phyloP scores from a whole-genome alignment of 2,329 filamentous ascomycete genomes.

The Immersiporthe knoxdaviesiana region DNA sequence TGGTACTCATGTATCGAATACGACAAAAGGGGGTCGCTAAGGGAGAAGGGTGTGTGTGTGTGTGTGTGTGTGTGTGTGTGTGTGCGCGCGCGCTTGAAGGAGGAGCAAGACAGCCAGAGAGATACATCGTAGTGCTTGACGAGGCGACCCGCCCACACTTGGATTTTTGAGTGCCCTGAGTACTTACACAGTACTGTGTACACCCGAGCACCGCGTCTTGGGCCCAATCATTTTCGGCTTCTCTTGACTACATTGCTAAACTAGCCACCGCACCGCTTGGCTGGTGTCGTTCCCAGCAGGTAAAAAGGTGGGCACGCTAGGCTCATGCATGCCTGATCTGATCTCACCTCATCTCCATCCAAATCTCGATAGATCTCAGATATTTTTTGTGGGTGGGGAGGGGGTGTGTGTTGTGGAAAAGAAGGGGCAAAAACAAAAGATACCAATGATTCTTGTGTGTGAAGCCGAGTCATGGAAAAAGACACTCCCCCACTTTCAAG shows the following conservation, averaged over 20 bases:
- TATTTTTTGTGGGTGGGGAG: conserved; percentile 9
- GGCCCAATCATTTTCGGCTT: background rate
- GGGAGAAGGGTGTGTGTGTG: no score
- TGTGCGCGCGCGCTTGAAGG: background rate
- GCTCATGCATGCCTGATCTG: conserved; percentile 14
- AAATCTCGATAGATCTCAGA: conserved; percentile 26
- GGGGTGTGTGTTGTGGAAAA: background rate
- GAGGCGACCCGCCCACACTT: background rate
- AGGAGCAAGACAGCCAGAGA: no score
- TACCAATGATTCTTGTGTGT: background rate
- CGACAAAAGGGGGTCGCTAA: background rate
- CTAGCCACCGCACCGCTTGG: background rate
- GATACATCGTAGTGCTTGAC: background rate
- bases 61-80: background rate
- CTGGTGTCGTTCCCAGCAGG: background rate
- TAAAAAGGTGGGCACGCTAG: conserved; percentile 1
- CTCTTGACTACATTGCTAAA: no score
- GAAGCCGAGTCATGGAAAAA: background rate
- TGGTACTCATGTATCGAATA: background rate
- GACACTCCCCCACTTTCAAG: background rate
- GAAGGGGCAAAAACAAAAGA: background rate
- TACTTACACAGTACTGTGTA: background rate
- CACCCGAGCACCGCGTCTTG: background rate
- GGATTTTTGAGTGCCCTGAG: no score
- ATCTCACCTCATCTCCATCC: conserved; percentile 25